Evolutionary conservation across 2,329 filamentous ascomycete genomes (phyloP).

Genomic region (Penicillium concentricum): DNA sequence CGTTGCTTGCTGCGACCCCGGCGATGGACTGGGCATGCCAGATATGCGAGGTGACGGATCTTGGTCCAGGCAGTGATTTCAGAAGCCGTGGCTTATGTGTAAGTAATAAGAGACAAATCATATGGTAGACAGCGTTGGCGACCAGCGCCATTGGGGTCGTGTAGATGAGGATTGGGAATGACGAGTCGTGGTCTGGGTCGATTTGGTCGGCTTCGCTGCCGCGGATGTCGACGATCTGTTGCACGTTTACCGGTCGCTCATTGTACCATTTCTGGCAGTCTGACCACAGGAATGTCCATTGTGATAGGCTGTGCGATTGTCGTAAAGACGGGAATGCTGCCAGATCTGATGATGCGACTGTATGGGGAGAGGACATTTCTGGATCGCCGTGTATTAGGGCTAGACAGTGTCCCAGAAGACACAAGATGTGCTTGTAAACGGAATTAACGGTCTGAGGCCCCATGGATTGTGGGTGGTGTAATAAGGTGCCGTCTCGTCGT

Average conservation of each 20-base stretch:
- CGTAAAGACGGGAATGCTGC: constrained; percentile 16
- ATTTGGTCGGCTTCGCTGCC: constrained; percentile 27
- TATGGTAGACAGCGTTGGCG: constrained; percentile 27
- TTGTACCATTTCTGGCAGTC: constrained; percentile 29
- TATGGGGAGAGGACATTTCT: constrained; percentile 8
- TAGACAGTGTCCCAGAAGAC: constrained; percentile 20
- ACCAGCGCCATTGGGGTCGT: constrained; percentile 29
- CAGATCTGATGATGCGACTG: constrained; percentile 8
- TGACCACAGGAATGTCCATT: constrained; percentile 27
- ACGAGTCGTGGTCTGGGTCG: constrained; percentile 21
- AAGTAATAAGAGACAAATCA: constrained; percentile 21
- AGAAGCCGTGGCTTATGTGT: constrained; percentile 25
- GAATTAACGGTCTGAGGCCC: constrained; percentile 8
- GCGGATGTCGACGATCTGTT: constrained; percentile 26
- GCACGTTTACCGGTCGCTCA: constrained; percentile 20
- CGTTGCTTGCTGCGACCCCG: constrained; percentile 26
- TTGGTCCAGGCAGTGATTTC: constrained; percentile 23
- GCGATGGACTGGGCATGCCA: constrained; percentile 29
- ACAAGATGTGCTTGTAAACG: constrained; percentile 21
- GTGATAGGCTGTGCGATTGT: constrained; percentile 22
- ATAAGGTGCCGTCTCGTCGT: constrained; percentile 17
- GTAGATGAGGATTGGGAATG: constrained; percentile 27
- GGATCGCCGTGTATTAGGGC: constrained; percentile 16
- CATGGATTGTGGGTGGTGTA: constrained; percentile 2
- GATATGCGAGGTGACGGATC: constrained; percentile 25